Base-by-base conservation (phyloP, 2,329 filamentous ascomycete species). In the Periconia macrospinosa region DNA sequence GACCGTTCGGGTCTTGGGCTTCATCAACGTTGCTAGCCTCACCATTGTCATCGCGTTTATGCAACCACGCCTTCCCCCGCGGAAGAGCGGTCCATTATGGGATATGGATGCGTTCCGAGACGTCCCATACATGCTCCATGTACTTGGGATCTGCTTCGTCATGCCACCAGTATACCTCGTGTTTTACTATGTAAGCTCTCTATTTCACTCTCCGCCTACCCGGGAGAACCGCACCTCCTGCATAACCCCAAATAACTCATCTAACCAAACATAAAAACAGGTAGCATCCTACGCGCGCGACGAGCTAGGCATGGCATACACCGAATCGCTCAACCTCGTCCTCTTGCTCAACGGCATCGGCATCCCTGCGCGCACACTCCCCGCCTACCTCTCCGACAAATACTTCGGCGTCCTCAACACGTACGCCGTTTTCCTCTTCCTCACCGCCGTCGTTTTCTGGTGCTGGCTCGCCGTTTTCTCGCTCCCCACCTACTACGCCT, bases 361-460 rank as follows among this genome's bases (percentile, higher is more conserved):
- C 3, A 75, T 86, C 15, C 71, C 81, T 1, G 75, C 78, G 30
- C 82, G 84, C 3, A 69, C 83, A 1, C 58, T 84, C 2, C 78
- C 80, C 0, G 81, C 81, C n/a, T 78, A 76, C 55, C 56, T 86
- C 14, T 83, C 82, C 72, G 82, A 86, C 66, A 76, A 52, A 6
- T 79, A 70, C 54, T 69, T 78, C 17, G 87, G 88, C 0, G 78
- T 83, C 0, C 68, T 90, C 54, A 90, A 87, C 64, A 73, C 86
- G 37, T 77, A 88, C 55, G 77, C 85, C 27, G 79, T 86, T 0
- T 75, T 76, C 41, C 71, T 77, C 13, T 54, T 79, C 11, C 56
- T 72, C 7, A 78, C 79, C 1, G 69, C 71, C 1, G 49, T 80
- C 5, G 63, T 81, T 18, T 61, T 78, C 1, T 82, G 83, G 54